phyloP scores from a whole-genome alignment of 1,139 yeast species.

The Lodderomyces theae region DNA sequence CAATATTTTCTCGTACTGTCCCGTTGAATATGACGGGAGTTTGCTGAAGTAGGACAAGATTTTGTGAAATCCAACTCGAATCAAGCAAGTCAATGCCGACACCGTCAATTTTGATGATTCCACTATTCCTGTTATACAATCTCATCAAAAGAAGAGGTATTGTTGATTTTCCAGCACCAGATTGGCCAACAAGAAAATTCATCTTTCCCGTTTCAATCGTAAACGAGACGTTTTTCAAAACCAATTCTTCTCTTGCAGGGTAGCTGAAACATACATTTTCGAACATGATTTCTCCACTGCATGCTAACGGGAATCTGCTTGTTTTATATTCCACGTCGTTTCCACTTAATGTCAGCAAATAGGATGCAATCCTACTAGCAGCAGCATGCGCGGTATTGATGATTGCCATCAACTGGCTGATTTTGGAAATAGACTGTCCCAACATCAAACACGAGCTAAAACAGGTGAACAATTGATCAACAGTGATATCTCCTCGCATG shows the following conservation, averaged over 20 bases:
- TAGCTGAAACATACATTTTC: slow-evolving; percentile 58
- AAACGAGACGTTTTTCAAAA: slow-evolving; percentile 46
- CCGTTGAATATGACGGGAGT: slow-evolving; percentile 57
- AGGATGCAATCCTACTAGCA: slow-evolving; percentile 32
- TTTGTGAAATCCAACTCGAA: slow-evolving; percentile 53
- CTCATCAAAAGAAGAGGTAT: slow-evolving; percentile 60
- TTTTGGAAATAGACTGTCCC: slow-evolving; percentile 54
- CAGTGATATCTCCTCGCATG: slow-evolving; percentile 40
- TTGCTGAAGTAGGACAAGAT: slow-evolving; percentile 74
- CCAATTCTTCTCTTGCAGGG: slow-evolving; percentile 49
- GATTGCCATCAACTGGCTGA: slow-evolving; percentile 52
- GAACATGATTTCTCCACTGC: slow-evolving; percentile 49
- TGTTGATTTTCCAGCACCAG: slow-evolving; percentile 94
- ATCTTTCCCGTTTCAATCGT: slow-evolving; percentile 43
- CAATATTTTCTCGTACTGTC: slow-evolving; percentile 63
- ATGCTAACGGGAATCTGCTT: slow-evolving; percentile 24
- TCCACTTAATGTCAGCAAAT: slow-evolving; percentile 6
- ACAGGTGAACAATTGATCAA: slow-evolving; percentile 74
- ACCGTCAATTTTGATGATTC: slow-evolving; percentile 68
- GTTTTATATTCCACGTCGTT: not conserved
- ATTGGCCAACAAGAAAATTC: slow-evolving; percentile 73
- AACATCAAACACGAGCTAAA: slow-evolving; percentile 77
- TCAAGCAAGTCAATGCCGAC: slow-evolving; percentile 41
- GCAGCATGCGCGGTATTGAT: slow-evolving; percentile 68
- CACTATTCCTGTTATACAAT: slow-evolving; percentile 51